Percentiles rank a stretch among this genome's conserved stretches.
Conservation (phyloP, 2,329 filamentous ascomycete genomes). For the Colletotrichum tanaceti region DNA sequence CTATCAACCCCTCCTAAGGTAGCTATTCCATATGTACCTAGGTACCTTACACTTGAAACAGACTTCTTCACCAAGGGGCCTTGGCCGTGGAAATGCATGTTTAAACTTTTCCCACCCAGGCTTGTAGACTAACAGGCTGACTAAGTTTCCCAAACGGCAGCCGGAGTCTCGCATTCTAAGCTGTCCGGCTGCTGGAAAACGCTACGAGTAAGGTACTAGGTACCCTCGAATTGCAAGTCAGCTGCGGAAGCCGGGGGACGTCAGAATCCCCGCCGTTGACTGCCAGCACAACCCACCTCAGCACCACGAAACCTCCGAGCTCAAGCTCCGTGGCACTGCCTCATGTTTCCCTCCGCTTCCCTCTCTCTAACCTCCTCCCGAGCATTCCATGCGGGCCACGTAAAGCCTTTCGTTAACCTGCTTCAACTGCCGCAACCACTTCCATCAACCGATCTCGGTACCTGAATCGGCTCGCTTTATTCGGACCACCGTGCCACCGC, state of each 20-base stretch:
- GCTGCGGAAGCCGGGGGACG: slow-evolving; percentile 30
- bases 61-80: not conserved
- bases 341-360: slow-evolving; percentile 11
- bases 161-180: slow-evolving; percentile 1
- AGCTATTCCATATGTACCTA: too few relatives aligned
- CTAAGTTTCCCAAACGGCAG: not conserved
- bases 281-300: slow-evolving; percentile 36
- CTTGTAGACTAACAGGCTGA: not conserved
- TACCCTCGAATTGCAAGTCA: slow-evolving; percentile 13
- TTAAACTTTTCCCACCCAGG: not conserved
- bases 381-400: slow-evolving; percentile 38
- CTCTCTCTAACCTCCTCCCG: slow-evolving; percentile 12
- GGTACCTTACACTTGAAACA: not conserved
- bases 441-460: slow-evolving; percentile 5
- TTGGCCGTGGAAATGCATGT: not conserved
- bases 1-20: too few relatives aligned
- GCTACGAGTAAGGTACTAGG: slow-evolving; percentile 13
- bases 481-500: slow-evolving; percentile 23
- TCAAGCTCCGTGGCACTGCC: slow-evolving; percentile 36
- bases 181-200: slow-evolving; percentile 11
- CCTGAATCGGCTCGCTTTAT: not conserved
- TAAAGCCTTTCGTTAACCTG: slow-evolving; percentile 22
- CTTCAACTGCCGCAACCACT: slow-evolving; percentile 10
- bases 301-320: slow-evolving; percentile 35
- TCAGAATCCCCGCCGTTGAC: slow-evolving; percentile 35